Evolutionary conservation across 805 yeast genomes (phyloP), one percentile per base, ranked within the genome.

Genomic region (Isabelozyma gotoi): DNA sequence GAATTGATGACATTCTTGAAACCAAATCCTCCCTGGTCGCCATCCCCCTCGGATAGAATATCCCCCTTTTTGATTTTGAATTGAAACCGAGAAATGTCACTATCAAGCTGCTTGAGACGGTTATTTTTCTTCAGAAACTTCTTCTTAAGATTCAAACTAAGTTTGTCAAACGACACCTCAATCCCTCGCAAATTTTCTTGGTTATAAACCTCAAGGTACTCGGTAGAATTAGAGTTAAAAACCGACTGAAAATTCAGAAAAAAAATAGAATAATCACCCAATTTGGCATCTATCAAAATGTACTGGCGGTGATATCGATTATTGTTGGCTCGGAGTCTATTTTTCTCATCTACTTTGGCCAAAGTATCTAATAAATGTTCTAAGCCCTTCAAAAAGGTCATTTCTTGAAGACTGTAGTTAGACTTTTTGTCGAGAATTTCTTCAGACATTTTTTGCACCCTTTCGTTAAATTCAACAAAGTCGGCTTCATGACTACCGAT

Each of bases 81-180:
- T 12, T 21, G 38, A 15, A 41, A 29, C 8, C 19, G 17, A 32
- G 39, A 33, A 17, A 51, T 24, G 19, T 46, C 47, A 16, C 40
- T 35, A n/a, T 45, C 48, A 11, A 54, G 16, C 21, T 44, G 39
- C 34, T 42, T 39, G 18, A 53, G 32, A 24, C 46, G 46, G 19
- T 33, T 17, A 14, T 49, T 50, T 24, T 47, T 52, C 33, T 45
- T 48, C 12, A 38, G 14, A 12, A 44, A 43, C 7, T 52, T 43
- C 5, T 41, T 18, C 12, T 21, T 19, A 10, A 47, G 38, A 29
- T 21, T 47, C 10, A 48, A 45, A 12, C 41, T 41, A 12, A 56
- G 46, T 32, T 44, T 45, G 17, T 39, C 33, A 31, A 50, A 47
- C 12, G 54, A 49, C 15, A 11, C 17, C 17, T 39, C 20, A 15